Conservation (phyloP, 2,329 filamentous ascomycete genomes). For the Colletotrichum tamarilloi region DNA sequence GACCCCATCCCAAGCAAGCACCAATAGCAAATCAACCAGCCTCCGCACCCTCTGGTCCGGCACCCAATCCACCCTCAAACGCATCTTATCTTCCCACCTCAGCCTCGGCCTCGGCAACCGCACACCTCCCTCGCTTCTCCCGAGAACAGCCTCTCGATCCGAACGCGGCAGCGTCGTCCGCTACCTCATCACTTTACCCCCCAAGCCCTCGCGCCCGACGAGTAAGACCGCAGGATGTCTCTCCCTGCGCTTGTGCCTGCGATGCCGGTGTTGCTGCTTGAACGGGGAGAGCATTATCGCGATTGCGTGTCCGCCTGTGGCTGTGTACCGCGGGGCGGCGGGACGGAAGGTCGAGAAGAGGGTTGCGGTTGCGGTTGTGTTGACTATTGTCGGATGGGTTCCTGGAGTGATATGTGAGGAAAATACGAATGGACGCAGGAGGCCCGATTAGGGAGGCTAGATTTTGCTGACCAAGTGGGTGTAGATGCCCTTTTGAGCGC, state of each 20-base stretch:
- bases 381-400: background rate
- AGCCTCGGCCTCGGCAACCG: background rate
- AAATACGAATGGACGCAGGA: too few relatives aligned
- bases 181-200: background rate
- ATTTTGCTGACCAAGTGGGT: background rate
- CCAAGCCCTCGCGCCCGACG: background rate
- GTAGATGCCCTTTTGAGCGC: background rate
- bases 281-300: background rate
- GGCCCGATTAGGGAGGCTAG: too few relatives aligned
- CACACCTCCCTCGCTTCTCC: background rate
- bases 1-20: background rate
- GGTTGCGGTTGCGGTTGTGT: background rate
- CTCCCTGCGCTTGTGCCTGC: background rate
- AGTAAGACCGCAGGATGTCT: background rate
- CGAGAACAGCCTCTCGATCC: background rate
- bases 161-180: background rate
- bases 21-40: background rate
- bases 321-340: background rate
- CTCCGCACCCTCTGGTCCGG: background rate
- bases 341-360: background rate
- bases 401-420: background rate
- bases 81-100: background rate
- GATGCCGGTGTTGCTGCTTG: background rate
- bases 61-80: conserved; percentile 1
- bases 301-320: background rate